Conservation (phyloP, 2,329 filamentous ascomycete genomes). For the Trichophaea hybrida region DNA sequence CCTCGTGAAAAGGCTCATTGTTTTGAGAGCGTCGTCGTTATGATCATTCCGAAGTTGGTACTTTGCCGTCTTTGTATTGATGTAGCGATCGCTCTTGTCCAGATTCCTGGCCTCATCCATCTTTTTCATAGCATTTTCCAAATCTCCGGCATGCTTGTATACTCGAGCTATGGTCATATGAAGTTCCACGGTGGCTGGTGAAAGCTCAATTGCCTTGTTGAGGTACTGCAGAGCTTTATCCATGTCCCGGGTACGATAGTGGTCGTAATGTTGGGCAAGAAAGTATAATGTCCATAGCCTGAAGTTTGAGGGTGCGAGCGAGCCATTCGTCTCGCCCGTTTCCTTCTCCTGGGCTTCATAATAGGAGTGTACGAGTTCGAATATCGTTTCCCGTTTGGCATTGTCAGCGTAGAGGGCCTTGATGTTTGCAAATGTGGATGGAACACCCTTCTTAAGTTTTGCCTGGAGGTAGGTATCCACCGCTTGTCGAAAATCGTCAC, state of each 20-base stretch:
- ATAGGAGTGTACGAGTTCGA: constrained; percentile 65
- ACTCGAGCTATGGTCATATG: constrained; percentile 92
- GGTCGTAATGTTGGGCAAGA: constrained; percentile 94
- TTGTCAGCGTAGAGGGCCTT: constrained; percentile 77
- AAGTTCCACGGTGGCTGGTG: constrained; percentile 73
- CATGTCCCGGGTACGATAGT: constrained; percentile 71
- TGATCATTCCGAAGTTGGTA: constrained; percentile 90
- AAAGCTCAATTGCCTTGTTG: constrained; percentile 66
- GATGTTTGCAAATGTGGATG: constrained; percentile 90
- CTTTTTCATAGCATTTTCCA: constrained; percentile 61
- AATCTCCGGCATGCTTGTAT: constrained; percentile 76
- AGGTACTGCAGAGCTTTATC: constrained; percentile 67
- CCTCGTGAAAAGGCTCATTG: constrained; percentile 85
- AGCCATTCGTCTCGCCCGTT: constrained; percentile 31
- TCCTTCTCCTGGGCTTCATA: constrained; percentile 37
- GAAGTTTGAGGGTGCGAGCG: constrained; percentile 45
- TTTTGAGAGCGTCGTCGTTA: constrained; percentile 70
- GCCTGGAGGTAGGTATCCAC: constrained; percentile 65
- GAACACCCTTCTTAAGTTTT: constrained; percentile 84
- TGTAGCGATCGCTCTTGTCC: constrained; percentile 85
- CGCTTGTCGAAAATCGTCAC: constrained; percentile 65
- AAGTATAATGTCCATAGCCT: constrained; percentile 76
- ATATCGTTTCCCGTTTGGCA: constrained; percentile 62
- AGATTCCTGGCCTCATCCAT: constrained; percentile 80
- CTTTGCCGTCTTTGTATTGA: constrained; percentile 96